These are phyloP conservation scores for Fagopyrum tataricum DNA, from an alignment of 148 eudicot genomes.

Conservation along the genomic window DNA sequence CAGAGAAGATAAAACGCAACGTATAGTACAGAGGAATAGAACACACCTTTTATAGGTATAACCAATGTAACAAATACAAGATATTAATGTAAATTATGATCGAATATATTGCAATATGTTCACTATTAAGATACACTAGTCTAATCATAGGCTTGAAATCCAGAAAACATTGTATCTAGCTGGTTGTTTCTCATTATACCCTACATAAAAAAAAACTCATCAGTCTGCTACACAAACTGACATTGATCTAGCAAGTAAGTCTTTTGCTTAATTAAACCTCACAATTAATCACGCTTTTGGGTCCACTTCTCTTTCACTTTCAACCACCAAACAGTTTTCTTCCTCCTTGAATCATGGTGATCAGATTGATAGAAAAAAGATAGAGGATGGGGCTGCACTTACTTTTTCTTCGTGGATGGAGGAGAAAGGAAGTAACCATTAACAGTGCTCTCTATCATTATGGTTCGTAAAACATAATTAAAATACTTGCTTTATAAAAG, in stretches of 20 bases:
- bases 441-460: slow-evolving; percentile 7
- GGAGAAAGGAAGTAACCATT: slow-evolving; percentile 10
- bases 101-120: neutral
- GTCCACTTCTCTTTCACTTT: slow-evolving; percentile 11
- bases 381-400: neutral
- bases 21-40: too few relatives aligned
- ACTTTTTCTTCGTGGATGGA: slow-evolving; percentile 3
- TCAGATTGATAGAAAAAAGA: neutral
- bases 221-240: slow-evolving; percentile 1
- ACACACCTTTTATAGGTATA: too few relatives aligned
- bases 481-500: slow-evolving; percentile 4
- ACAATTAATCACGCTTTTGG: slow-evolving; percentile 5
- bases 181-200: neutral
- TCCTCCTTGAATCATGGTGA: slow-evolving; percentile 7
- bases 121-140: neutral
- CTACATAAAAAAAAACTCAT: neutral
- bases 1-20: too few relatives aligned
- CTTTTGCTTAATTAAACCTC: neutral
- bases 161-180: neutral
- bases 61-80: too few relatives aligned
- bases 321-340: neutral
- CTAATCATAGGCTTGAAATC: neutral
- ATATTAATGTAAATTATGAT: neutral
- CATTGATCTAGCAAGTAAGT: neutral
- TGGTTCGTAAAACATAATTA: slow-evolving; percentile 4